Evolutionary conservation across 345 rosid species (phyloP).

Genomic region (Arabidopsis thaliana): TAIR10.1 NC_003076.8:2174501-2175000

Average conservation of each 20-base stretch:
- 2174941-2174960: conserved; percentile 28
- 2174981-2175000: conserved; percentile 56
- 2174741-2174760: conserved; percentile 6
- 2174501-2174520: neutral
- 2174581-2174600: neutral
- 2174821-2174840: neutral
- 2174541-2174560: too few relatives aligned
- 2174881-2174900: conserved; percentile 1
- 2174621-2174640: neutral
- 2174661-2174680: neutral
- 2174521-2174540: neutral
- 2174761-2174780: conserved; percentile 6
- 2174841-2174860: conserved; percentile 28
- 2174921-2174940: neutral
- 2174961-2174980: conserved; percentile 51
- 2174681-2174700: too few relatives aligned
- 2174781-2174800: neutral
- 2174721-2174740: neutral
- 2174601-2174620: neutral
- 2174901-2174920: neutral
- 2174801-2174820: neutral
- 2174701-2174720: conserved; percentile 6
- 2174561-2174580: neutral
- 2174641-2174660: neutral
- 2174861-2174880: conserved; percentile 25